Evolutionary conservation across 2,329 filamentous ascomycete genomes (phyloP).

Genomic region (Aspergillus melleus): DNA sequence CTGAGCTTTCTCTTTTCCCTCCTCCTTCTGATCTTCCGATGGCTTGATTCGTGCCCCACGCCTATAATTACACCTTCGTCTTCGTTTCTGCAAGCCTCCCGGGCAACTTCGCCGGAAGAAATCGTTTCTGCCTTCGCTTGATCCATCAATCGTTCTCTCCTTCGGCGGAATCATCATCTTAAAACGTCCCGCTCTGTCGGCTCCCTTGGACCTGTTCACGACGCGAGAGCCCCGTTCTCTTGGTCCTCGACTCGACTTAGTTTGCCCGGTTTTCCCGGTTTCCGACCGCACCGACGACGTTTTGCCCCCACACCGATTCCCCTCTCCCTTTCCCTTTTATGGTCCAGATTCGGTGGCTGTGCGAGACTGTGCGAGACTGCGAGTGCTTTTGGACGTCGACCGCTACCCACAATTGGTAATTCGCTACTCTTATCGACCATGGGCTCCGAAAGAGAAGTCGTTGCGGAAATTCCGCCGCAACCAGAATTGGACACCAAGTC

Average conservation of each 20-base stretch:
- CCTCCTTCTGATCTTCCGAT: not conserved
- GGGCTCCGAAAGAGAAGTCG: constrained; percentile 21
- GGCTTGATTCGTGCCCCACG: constrained; percentile 7
- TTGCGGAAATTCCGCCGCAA: constrained; percentile 21
- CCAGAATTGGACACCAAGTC: constrained; percentile 20
- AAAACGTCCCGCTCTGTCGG: no score
- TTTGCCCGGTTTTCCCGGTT: not conserved
- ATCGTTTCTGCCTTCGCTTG: constrained; percentile 5
- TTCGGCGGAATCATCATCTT: not conserved
- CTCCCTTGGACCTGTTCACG: not conserved
- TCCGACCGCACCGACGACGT: constrained; percentile 2
- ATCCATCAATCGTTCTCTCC: not conserved
- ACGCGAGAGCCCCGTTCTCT: not conserved
- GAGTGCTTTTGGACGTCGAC: constrained; percentile 6
- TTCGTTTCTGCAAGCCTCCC: not conserved
- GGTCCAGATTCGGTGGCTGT: not conserved
- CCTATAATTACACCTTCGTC: constrained; percentile 1
- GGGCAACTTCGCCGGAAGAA: not conserved
- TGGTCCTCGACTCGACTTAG: not conserved
- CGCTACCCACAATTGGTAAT: not conserved
- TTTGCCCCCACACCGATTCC: not conserved
- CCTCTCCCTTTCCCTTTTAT: not conserved
- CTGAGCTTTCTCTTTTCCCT: not conserved
- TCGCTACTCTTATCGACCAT: constrained; percentile 13
- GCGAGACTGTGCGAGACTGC: constrained; percentile 6